phyloP scores from a whole-genome alignment of 2,329 filamentous ascomycete species.

The Sporothrix curviconia region DNA sequence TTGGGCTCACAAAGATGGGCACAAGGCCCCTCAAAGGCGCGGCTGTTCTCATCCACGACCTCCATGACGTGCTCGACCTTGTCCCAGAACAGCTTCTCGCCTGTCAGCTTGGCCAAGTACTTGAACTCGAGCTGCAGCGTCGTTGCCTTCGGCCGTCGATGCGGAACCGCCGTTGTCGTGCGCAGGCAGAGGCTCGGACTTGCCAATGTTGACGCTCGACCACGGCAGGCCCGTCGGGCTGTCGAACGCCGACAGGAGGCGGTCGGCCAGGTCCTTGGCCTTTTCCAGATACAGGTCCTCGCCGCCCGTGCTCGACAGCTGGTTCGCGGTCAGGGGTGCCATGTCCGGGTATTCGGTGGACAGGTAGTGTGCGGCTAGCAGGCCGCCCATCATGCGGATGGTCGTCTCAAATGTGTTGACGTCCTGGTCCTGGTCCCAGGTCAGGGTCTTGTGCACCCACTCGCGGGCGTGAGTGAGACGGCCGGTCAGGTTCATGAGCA shows the following conservation, averaged over 20 bases:
- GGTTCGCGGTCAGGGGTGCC: slow-evolving; percentile 65
- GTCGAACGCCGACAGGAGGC: slow-evolving; percentile 80
- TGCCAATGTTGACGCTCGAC: slow-evolving; percentile 82
- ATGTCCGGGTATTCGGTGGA: slow-evolving; percentile 75
- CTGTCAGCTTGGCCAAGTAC: slow-evolving; percentile 89
- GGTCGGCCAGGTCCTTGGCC: slow-evolving; percentile 84
- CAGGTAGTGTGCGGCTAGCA: slow-evolving; percentile 92
- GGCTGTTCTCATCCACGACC: slow-evolving; percentile 78
- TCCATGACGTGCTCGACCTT: slow-evolving; percentile 87
- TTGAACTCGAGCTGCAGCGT: slow-evolving; percentile 95
- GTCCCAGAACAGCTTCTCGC: slow-evolving; percentile 88
- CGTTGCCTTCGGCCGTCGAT: slow-evolving; percentile 87
- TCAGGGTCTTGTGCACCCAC: slow-evolving; percentile 76
- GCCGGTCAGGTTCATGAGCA: slow-evolving; percentile 93
- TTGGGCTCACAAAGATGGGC: slow-evolving; percentile 85
- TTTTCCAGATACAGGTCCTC: slow-evolving; percentile 96
- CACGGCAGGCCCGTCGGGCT: slow-evolving; percentile 80
- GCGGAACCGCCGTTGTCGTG: slow-evolving; percentile 82
- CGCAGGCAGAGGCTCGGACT: slow-evolving; percentile 67
- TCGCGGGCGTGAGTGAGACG: slow-evolving; percentile 77
- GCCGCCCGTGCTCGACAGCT: slow-evolving; percentile 58
- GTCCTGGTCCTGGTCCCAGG: slow-evolving; percentile 87
- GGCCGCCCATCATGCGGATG: slow-evolving; percentile 90
- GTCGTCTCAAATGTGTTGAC: slow-evolving; percentile 98
- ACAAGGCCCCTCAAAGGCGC: slow-evolving; percentile 72